Base-by-base conservation (phyloP, 139 green algal species). In the Picochlorum sp. region DNA sequence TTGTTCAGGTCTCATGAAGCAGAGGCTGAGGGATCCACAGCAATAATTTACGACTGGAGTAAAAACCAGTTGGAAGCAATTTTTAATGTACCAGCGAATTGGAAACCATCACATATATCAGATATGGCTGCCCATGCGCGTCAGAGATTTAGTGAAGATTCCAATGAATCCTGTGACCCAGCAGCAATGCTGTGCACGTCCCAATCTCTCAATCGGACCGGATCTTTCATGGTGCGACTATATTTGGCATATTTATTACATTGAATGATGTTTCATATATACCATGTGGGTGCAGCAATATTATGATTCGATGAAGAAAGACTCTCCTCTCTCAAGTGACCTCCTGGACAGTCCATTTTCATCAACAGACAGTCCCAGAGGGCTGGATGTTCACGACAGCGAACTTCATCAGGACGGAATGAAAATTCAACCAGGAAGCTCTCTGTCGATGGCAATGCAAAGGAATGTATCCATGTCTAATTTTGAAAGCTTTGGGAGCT, bases 11-110 rank as follows among this genome's bases (percentile, higher is more conserved):
- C 70, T 9, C 91, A 86, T 83, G 60, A 80, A 20, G 74, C 77
- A 4, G 82, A 73, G 14, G 76, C 71, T 4, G 81, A 91, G 23
- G 89, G 88, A 4, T 70, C 69, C 23, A 88, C 89, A 0, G 82
- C 82, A 6, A 66, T 96, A 21, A 63, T 92, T 8, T 91, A 83
- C 70, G 67, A 86, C 66, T 96, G 85, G 83, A 74, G 80, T 24
- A 63, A 21, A 1, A 66, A 57, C 18, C 56, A 57, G 18, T 70
- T 85, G 18, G 74, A 83, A 62, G 68, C 71, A 45, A 62, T 74
- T 14, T 82, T 80, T 44, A 78, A 80, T 49, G 75, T 74, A 44
- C 63, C 65, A 4, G 47, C 49, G 41, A 68, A 54, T 62, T 76
- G 57, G 44, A 44, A 56, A 41, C 60, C 60, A 26, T 26, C n/a